Conservation (phyloP, 2,329 filamentous ascomycete genomes). For the Coleophoma eucalyptorum region DNA sequence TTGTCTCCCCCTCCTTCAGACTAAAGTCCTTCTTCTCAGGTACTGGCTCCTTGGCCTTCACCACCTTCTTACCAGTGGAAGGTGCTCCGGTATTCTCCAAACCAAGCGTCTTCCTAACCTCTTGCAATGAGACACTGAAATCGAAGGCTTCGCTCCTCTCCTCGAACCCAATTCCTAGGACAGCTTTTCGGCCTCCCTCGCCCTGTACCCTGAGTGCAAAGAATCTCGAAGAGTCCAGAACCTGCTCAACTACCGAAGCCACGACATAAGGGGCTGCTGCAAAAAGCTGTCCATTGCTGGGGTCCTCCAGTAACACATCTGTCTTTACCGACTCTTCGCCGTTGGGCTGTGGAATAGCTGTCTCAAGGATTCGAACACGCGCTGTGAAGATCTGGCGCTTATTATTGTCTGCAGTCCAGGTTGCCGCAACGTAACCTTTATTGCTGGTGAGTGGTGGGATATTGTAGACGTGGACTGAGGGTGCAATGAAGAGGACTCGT, state of each 20-base stretch:
- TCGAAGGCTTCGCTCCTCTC: slow-evolving; percentile 84
- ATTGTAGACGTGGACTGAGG: slow-evolving; percentile 78
- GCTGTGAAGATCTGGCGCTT: slow-evolving; percentile 80
- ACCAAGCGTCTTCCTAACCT: slow-evolving; percentile 67
- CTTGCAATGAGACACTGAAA: slow-evolving; percentile 76
- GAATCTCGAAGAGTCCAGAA: slow-evolving; percentile 54
- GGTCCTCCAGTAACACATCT: slow-evolving; percentile 77
- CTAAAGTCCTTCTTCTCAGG: slow-evolving; percentile 71
- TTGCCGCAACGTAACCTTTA: slow-evolving; percentile 72
- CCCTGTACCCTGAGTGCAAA: slow-evolving; percentile 50
- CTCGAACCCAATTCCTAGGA: slow-evolving; percentile 83
- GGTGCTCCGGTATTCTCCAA: slow-evolving; percentile 42
- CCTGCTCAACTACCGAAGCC: slow-evolving; percentile 66
- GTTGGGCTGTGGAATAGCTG: slow-evolving; percentile 44
- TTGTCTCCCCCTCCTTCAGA: slow-evolving; percentile 85
- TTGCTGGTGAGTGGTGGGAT: slow-evolving; percentile 77
- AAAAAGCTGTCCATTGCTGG: slow-evolving; percentile 69
- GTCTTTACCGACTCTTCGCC: slow-evolving; percentile 57
- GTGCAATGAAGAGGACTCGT: slow-evolving; percentile 74
- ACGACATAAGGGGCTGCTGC: slow-evolving; percentile 77
- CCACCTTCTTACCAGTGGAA: slow-evolving; percentile 23
- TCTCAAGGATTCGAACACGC: slow-evolving; percentile 75
- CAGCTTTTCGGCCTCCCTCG: slow-evolving; percentile 69
- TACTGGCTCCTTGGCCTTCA: slow-evolving; percentile 30
- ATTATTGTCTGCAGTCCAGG: slow-evolving; percentile 70